Evolutionary conservation across 768 basidiomycete species (phyloP).

Genomic region (Boletales sp.): DNA sequence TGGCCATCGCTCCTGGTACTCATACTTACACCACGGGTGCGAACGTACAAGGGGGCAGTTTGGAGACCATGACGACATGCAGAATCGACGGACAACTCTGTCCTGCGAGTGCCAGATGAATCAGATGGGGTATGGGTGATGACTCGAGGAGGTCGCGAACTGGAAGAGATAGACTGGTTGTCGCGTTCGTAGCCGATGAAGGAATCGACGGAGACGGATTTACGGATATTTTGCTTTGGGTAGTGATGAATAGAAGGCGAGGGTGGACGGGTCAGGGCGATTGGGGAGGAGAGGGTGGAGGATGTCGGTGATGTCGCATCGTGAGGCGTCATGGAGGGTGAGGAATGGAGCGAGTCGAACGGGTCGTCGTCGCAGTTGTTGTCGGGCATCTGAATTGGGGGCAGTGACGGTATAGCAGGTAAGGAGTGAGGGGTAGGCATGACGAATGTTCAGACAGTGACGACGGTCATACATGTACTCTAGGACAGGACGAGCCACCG

Average conservation of each 20-base stretch:
- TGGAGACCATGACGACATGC: slow-evolving; percentile 25
- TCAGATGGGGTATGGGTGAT: slow-evolving; percentile 35
- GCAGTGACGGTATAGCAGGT: slow-evolving; percentile 40
- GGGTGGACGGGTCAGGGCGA: slow-evolving; percentile 7
- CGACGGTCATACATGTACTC: slow-evolving; percentile 10
- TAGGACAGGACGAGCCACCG: neutral
- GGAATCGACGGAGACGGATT: slow-evolving; percentile 77
- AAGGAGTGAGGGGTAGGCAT: slow-evolving; percentile 28
- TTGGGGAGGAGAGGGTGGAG: slow-evolving; percentile 41
- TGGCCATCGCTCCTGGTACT: slow-evolving; percentile 44
- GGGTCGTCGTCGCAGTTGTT: slow-evolving; percentile 16
- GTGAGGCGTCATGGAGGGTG: slow-evolving; percentile 34
- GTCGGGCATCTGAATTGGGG: slow-evolving; percentile 43
- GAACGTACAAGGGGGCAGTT: slow-evolving; percentile 35
- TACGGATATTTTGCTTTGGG: slow-evolving; percentile 46
- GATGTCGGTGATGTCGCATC: slow-evolving; percentile 35
- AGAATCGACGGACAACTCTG: slow-evolving; percentile 24
- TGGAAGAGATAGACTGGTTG: slow-evolving; percentile 25
- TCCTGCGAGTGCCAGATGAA: slow-evolving; percentile 30
- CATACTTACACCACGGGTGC: slow-evolving; percentile 55
- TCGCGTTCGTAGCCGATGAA: slow-evolving; percentile 50
- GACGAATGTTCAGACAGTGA: slow-evolving; percentile 10
- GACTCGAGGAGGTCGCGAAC: slow-evolving; percentile 38
- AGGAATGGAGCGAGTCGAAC: slow-evolving; percentile 14
- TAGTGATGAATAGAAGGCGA: slow-evolving; percentile 20